These are phyloP conservation scores for Cladosporium sp. DNA, from an alignment of 2,329 filamentous ascomycete genomes.

Conservation along the genomic window DNA sequence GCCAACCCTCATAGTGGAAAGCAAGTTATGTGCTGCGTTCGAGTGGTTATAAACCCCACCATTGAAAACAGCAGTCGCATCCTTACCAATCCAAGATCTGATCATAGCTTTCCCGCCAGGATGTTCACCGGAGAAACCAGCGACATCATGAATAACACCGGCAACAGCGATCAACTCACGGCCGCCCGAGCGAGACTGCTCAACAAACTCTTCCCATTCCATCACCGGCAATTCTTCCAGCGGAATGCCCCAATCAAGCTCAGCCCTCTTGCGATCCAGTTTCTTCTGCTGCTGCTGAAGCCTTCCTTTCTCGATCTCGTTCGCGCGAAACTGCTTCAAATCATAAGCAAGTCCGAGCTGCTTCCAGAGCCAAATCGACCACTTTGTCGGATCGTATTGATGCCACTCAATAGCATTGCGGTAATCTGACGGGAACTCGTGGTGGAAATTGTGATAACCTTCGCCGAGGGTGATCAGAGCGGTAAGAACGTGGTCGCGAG, in stretches of 20 bases:
- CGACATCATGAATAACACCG: constrained; percentile 76
- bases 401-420: constrained; percentile 82
- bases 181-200: constrained; percentile 64
- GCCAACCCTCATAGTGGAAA: constrained; percentile 78
- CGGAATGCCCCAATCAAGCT: constrained; percentile 75
- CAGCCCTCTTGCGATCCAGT: constrained; percentile 73
- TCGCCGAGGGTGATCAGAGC: constrained; percentile 76
- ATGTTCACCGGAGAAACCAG: constrained; percentile 76
- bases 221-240: constrained; percentile 77
- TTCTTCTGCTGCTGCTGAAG: constrained; percentile 84
- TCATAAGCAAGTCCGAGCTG: constrained; percentile 73
- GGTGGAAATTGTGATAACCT: constrained; percentile 89
- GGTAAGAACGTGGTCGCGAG: constrained; percentile 77
- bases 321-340: constrained; percentile 79
- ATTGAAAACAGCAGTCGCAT: constrained; percentile 81
- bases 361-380: constrained; percentile 77
- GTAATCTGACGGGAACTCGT: constrained; percentile 86
- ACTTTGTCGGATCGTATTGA: constrained; percentile 85
- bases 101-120: constrained; percentile 81
- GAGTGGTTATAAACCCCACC: constrained; percentile 81
- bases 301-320: constrained; percentile 84
- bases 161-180: constrained; percentile 69
- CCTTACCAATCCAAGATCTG: constrained; percentile 72
- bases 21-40: constrained; percentile 78
- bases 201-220: constrained; percentile 75